Percentiles rank a stretch among this genome's conserved stretches.
phyloP scores from a whole-genome alignment of 495 filamentous ascomycete genomes.

The Xylaria sp. region DNA sequence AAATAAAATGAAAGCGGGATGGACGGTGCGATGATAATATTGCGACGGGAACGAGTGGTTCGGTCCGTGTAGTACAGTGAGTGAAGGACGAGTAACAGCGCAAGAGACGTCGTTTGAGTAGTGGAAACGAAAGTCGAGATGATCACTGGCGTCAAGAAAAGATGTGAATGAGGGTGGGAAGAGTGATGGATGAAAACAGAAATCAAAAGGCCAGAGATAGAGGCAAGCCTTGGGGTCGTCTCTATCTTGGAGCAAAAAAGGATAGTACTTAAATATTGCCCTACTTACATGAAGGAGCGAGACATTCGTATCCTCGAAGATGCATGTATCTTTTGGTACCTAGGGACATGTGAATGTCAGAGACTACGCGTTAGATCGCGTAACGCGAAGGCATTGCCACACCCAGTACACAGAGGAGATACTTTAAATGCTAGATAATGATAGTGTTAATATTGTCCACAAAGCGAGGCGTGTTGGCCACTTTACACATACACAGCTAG shows the following conservation, averaged over 20 bases:
- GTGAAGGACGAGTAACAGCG: not conserved
- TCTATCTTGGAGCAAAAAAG: not conserved
- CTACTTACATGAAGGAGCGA: not conserved
- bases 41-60: not conserved
- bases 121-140: not conserved
- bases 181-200: not conserved
- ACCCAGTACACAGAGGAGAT: not conserved
- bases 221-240: not conserved
- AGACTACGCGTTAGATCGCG: constrained; percentile 29
- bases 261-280: constrained; percentile 14
- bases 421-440: not conserved
- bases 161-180: not conserved
- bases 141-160: not conserved
- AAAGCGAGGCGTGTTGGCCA: not conserved
- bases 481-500: constrained; percentile 13
- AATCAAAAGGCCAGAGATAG: not conserved
- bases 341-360: constrained; percentile 2
- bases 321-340: constrained; percentile 3
- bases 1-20: not conserved
- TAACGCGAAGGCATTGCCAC: constrained; percentile 20
- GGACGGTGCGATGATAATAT: not conserved
- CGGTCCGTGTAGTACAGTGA: not conserved
- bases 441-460: not conserved
- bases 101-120: not conserved
- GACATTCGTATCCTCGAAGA: constrained; percentile 10